Evolutionary conservation across 495 filamentous ascomycete species (phyloP).

Genomic region (Lophiotrema nucula): DNA sequence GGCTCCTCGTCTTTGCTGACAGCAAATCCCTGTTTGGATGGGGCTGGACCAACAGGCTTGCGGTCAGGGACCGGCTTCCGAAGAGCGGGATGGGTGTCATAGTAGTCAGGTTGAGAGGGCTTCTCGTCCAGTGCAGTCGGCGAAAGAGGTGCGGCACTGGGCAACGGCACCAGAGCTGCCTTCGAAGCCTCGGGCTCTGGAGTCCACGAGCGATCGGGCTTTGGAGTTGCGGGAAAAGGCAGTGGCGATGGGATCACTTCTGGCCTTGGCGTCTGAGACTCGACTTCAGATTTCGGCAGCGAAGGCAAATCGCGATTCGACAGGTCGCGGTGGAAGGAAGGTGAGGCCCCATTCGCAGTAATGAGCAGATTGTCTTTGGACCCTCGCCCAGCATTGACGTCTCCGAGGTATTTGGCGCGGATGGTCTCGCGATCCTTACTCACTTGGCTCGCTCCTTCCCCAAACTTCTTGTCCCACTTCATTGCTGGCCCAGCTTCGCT

Average conservation of each 20-base stretch:
- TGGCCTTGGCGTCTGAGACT: constrained; percentile 3
- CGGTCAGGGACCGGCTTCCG: constrained; percentile 30
- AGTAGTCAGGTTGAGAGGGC: constrained; percentile 22
- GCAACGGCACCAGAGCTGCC: constrained; percentile 19
- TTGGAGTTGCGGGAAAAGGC: constrained; percentile 23
- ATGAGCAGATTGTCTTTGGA: constrained; percentile 29
- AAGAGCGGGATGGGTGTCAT: constrained; percentile 41
- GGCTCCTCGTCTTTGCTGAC: constrained; percentile 1
- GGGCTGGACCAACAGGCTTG: constrained; percentile 7
- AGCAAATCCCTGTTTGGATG: constrained; percentile 1
- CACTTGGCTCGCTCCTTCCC: constrained; percentile 57
- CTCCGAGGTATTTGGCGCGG: constrained; percentile 73
- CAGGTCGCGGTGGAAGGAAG: constrained; percentile 13
- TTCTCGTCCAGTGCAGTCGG: constrained; percentile 30
- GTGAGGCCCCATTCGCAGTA: constrained; percentile 23
- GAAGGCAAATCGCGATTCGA: constrained; percentile 37
- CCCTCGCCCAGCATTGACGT: constrained; percentile 66
- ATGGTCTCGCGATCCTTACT: constrained; percentile 68
- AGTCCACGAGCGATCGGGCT: background rate
- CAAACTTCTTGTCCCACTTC: constrained; percentile 91
- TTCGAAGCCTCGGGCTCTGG: constrained; percentile 24
- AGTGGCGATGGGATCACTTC: constrained; percentile 19
- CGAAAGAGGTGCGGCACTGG: constrained; percentile 6
- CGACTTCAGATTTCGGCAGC: constrained; percentile 22
- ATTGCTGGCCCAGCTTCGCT: constrained; percentile 88